Percentiles rank a stretch among this genome's conserved stretches.
Conservation (phyloP, 345 rosid species). For the Geranium brycei region DNA sequence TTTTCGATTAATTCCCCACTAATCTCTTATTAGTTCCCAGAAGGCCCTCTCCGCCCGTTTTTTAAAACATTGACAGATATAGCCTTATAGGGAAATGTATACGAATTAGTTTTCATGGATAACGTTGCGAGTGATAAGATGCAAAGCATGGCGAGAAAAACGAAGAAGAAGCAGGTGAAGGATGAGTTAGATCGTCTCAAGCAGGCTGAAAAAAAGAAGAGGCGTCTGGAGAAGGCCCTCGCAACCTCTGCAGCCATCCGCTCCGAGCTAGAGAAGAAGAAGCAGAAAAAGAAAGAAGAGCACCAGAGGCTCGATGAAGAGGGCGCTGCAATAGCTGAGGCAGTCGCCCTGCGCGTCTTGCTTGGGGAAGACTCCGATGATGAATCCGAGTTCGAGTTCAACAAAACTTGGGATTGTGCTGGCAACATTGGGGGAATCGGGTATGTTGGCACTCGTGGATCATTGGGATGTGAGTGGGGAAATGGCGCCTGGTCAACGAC, state of each 20-base stretch:
- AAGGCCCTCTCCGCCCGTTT: too few relatives aligned
- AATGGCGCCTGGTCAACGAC: slow-evolving; percentile 36
- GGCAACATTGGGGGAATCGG: slow-evolving; percentile 29
- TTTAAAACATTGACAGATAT: too few relatives aligned
- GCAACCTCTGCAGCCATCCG: slow-evolving; percentile 81
- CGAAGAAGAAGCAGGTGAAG: slow-evolving; percentile 61
- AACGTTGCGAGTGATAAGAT: slow-evolving; percentile 42
- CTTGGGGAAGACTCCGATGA: slow-evolving; percentile 89
- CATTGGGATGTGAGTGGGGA: slow-evolving; percentile 31
- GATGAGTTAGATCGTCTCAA: slow-evolving; percentile 76
- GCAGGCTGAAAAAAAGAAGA: slow-evolving; percentile 83
- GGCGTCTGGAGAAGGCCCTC: slow-evolving; percentile 84
- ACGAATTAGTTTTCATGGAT: slow-evolving; percentile 50
- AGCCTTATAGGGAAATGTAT: slow-evolving; percentile 34
- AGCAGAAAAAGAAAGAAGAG: slow-evolving; percentile 81
- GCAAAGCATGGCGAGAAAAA: slow-evolving; percentile 57
- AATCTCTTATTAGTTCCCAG: too few relatives aligned
- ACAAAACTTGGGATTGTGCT: slow-evolving; percentile 11
- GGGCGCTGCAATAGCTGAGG: slow-evolving; percentile 97
- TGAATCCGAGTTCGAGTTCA: slow-evolving; percentile 37
- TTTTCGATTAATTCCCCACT: too few relatives aligned
- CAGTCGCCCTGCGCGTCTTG: slow-evolving; percentile 85
- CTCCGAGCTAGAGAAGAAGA: slow-evolving; percentile 74
- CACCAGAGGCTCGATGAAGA: slow-evolving; percentile 95
- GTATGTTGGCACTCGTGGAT: slow-evolving; percentile 34